Conservation (phyloP, 345 rosid genomes). For the Eutrema japonicum region DNA sequence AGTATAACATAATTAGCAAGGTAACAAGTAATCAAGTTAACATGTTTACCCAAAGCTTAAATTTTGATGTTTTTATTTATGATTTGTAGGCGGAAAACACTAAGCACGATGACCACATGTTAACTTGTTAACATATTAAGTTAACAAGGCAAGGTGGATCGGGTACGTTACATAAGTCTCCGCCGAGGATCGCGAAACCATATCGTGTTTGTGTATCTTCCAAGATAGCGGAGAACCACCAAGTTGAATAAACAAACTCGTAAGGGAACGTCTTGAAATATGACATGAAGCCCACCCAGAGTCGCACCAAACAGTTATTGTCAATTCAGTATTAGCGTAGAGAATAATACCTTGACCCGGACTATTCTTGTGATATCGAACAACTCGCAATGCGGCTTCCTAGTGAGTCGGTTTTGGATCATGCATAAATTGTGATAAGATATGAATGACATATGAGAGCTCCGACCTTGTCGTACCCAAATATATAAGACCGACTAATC, state of each 20-base stretch:
- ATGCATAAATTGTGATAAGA: background rate
- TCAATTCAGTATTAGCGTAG: background rate
- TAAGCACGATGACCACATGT: too few species aligned
- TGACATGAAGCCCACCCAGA: background rate
- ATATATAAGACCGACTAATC: too few species aligned
- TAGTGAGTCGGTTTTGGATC: background rate
- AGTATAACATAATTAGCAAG: too few species aligned
- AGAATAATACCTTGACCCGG: background rate
- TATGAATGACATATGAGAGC: background rate
- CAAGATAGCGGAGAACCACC: background rate
- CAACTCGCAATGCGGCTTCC: background rate
- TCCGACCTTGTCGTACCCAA: too few species aligned
- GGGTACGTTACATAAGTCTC: background rate
- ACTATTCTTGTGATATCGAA: background rate
- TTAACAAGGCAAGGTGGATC: too few species aligned
- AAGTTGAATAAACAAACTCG: background rate
- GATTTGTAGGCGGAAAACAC: too few species aligned
- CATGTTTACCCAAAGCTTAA: too few species aligned
- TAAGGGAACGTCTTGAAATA: background rate
- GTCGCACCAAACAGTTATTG: background rate
- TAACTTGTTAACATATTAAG: too few species aligned
- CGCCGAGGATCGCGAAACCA: background rate
- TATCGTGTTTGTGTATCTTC: background rate
- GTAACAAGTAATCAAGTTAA: too few species aligned
- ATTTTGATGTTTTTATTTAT: too few species aligned